phyloP scores from a whole-genome alignment of 345 rosid genomes.

The Anastatica hierochuntica region DNA sequence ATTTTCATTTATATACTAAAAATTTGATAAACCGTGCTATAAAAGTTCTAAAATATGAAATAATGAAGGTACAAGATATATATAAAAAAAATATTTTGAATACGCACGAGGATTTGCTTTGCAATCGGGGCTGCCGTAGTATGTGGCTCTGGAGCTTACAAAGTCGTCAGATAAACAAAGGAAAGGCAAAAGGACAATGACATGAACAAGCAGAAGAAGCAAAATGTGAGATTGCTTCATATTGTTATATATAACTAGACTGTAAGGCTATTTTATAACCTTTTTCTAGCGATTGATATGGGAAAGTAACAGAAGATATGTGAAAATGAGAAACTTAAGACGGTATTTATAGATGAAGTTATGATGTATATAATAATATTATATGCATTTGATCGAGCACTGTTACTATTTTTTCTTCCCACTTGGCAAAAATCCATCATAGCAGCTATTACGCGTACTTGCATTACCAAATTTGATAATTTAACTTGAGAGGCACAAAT shows the following conservation, averaged over 20 bases:
- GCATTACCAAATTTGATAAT: too few relatives aligned
- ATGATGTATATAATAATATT: neutral
- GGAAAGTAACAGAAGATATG: too few relatives aligned
- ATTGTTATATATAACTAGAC: neutral
- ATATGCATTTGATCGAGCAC: too few relatives aligned
- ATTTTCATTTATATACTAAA: too few relatives aligned
- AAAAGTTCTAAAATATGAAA: neutral
- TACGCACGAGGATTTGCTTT: conserved; percentile 61
- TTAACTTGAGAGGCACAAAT: too few relatives aligned
- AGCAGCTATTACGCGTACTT: too few relatives aligned
- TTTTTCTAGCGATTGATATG: too few relatives aligned
- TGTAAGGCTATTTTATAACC: neutral
- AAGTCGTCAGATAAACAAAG: conserved; percentile 34
- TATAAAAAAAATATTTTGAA: neutral
- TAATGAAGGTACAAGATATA: neutral
- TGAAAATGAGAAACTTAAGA: neutral
- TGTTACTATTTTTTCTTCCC: conserved; percentile 20
- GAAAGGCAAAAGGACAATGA: conserved; percentile 35
- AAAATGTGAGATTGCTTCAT: conserved; percentile 18
- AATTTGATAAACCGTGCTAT: too few relatives aligned
- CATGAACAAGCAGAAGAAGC: conserved; percentile 19
- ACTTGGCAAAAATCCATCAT: conserved; percentile 32
- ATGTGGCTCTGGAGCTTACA: conserved; percentile 59
- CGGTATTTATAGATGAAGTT: conserved; percentile 25
- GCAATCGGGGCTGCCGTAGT: conserved; percentile 78